phyloP scores from a whole-genome alignment of 2,329 filamentous ascomycete genomes.

The Sclerotinia glacialis region DNA sequence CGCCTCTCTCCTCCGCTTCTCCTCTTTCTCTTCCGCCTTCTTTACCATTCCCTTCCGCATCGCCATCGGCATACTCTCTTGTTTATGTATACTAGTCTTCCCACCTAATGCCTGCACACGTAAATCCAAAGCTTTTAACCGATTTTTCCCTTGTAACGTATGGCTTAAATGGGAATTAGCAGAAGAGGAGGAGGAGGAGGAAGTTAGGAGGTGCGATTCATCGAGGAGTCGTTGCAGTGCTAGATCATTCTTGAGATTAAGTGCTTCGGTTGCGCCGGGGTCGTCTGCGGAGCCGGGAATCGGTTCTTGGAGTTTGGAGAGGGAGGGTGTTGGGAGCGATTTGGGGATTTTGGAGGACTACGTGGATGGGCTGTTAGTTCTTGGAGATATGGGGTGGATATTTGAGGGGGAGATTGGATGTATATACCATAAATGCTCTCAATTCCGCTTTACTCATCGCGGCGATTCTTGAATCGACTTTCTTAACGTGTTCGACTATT shows the following conservation, averaged over 20 bases:
- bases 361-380: slow-evolving; percentile 8
- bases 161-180: slow-evolving; percentile 45
- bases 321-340: slow-evolving; percentile 11
- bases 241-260: slow-evolving; percentile 84
- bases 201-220: slow-evolving; percentile 83
- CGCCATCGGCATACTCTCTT: slow-evolving; percentile 85
- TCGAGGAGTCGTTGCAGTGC: slow-evolving; percentile 85
- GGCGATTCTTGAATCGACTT: slow-evolving; percentile 29
- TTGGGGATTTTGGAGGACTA: slow-evolving; percentile 38
- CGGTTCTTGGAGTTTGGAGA: slow-evolving; percentile 29
- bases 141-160: slow-evolving; percentile 58
- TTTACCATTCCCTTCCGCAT: slow-evolving; percentile 80
- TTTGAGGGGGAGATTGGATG: too few species aligned
- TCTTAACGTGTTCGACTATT: slow-evolving; percentile 45
- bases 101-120: slow-evolving; percentile 78
- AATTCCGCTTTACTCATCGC: slow-evolving; percentile 64
- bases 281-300: slow-evolving; percentile 38
- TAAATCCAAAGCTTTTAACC: slow-evolving; percentile 79
- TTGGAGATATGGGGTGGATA: background rate
- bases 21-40: slow-evolving; percentile 64
- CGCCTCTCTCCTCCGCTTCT: slow-evolving; percentile 72
- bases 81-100: slow-evolving; percentile 70
- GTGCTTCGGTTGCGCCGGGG: slow-evolving; percentile 57
- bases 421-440: slow-evolving; percentile 71
- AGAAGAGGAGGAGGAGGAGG: slow-evolving; percentile 35